Evolutionary conservation across 2,329 filamentous ascomycete genomes (phyloP), one percentile per base, ranked within the genome.

Genomic region (Ilyonectria robusta): DNA sequence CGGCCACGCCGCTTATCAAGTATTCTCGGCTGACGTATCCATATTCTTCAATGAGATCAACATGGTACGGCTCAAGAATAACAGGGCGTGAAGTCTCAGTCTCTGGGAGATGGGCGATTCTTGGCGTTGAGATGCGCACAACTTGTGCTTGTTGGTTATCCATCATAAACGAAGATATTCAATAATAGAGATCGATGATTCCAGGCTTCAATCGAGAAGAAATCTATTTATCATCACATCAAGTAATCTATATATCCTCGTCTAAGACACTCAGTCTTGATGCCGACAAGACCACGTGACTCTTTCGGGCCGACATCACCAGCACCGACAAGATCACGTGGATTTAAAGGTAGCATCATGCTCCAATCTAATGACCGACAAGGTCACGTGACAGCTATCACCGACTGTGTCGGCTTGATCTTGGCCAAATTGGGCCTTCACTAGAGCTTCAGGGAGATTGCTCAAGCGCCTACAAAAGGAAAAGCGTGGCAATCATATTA

Each of bases 1-100:
- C 46, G 2, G 69, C 67, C 4, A 54, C 35, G 4, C 69, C 69
- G 19, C 67, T 66, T 13, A 71, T 65, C 15, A 71, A 50, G 26
- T 62, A 71, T 37, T 70, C 69, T 19, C 65, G 65, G 26, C 69
- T 71, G 21, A 59, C 40, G 51, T 71, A 70, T 17, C 46, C 44
- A 50, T 68, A 71, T 56, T 70, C 69, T 60, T 59, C 61, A 31
- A 71, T 65, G 13, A 71, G 48, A 33, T 71, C 69, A 13, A 70
- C 69, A 44, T 71, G 62, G 29, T 71, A 71, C 3, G 67, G 67
- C 37, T 71, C 69, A 3, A 70, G 13, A 17, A 71, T 26, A 13
- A 71, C 48, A 1, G 69, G 10, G 9, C 47, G n/a, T 3, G 69
- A 70, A 1, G 23, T 47, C 1, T 62, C 61, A 5, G 69, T 66